Percentiles rank a stretch among this genome's conserved stretches.
Conservation (phyloP, 768 basidiomycete genomes). For the Omphalotus guepiniiformis region DNA sequence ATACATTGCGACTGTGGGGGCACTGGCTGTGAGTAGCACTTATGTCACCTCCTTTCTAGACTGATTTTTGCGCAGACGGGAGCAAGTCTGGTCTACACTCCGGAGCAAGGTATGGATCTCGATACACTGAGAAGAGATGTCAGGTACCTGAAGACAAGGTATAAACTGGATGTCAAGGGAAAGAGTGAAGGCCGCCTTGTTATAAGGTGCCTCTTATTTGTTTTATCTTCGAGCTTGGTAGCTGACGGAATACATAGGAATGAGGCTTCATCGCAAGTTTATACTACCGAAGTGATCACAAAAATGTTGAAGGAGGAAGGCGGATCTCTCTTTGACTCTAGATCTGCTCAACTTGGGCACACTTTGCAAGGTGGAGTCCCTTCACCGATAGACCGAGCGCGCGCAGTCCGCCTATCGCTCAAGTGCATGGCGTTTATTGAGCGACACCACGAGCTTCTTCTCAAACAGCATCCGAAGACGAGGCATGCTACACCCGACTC, state of each 20-base stretch:
- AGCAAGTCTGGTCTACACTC: conserved; percentile 90
- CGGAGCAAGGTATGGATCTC: conserved; percentile 84
- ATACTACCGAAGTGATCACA: conserved; percentile 87
- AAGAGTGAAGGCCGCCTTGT: conserved; percentile 92
- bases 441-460: conserved; percentile 60
- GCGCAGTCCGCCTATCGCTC: conserved; percentile 84
- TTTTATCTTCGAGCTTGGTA: background rate
- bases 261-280: conserved; percentile 83
- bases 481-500: conserved; percentile 57
- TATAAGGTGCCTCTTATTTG: conserved; percentile 59
- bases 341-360: conserved; percentile 94
- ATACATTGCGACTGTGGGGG: conserved; percentile 93
- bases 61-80: conserved; percentile 56
- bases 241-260: conserved; percentile 47
- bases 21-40: conserved; percentile 71
- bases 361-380: conserved; percentile 96
- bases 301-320: conserved; percentile 97
- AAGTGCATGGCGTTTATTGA: conserved; percentile 96
- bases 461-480: conserved; percentile 44
- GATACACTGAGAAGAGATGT: conserved; percentile 81
- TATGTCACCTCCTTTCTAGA: background rate
- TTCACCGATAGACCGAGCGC: conserved; percentile 89
- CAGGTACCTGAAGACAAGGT: conserved; percentile 82
- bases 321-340: conserved; percentile 85
- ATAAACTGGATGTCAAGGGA: conserved; percentile 81